Evolutionary conservation across 345 rosid genomes (phyloP), one percentile per base, ranked within the genome.

Genomic region (Arabidopsis thaliana): DNA sequence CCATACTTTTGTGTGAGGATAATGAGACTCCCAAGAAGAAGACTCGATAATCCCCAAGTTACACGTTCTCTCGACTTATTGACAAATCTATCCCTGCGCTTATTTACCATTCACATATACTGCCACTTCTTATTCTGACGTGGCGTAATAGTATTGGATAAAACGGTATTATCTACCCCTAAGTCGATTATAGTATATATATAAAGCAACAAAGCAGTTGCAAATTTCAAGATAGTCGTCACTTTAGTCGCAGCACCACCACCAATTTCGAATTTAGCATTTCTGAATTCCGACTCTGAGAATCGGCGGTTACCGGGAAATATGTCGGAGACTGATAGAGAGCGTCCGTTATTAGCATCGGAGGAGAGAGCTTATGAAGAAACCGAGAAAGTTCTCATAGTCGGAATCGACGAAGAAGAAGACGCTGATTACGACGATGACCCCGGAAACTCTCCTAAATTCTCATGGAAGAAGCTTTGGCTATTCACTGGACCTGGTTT

Each of bases 391-490:
- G 89, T 95, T 56, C 91, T 68, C 74, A 75, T 95, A 51, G 73
- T 90, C 53, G 87, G 88, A 28, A 51, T 89, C 52, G 88, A 80
- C 71, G 87, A 78, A 55, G 67, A 74, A 8, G 72, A 59, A 1
- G 80, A 68, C 55, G 63, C 74, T 8, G 9, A 51, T 20, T 79
- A 62, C 68, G 36, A 41, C 67, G 63, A 74, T 41, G 83, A 83
- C 16, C 44, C 55, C 44, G 83, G 69, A 4, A 59, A 65, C 30
- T 14, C 83, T 11, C 93, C 96, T 24, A 87, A 85, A 16, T 94
- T 94, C 76, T 94, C 98, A 2, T 94, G 97, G 98, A 83, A 82
- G 81, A 92, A 94, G 85, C 85, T 94, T 0, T 94, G 98, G 97
- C 84, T 92, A 4, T 94, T 94, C 80, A 92, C 97, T 0, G 98